Base-by-base conservation (phyloP, 2,329 filamentous ascomycete species). In the Penicillium sp. region DNA sequence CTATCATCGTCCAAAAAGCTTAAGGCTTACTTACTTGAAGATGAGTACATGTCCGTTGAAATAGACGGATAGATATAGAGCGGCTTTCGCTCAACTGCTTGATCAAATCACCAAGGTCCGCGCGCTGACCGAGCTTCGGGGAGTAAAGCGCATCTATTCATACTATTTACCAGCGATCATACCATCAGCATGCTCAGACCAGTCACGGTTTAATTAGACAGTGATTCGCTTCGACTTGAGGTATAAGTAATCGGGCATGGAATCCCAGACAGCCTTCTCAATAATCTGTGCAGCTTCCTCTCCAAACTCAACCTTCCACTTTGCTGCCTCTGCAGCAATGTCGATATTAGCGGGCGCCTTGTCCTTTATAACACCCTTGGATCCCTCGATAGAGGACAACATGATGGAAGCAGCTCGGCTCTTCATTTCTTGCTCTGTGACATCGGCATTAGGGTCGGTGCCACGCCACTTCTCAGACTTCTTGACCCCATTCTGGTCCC, bases 191-290 rank as follows among this genome's bases (percentile, higher is more conserved):
- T 10, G 32, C 9, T 20, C 24, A 22, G 23, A n/a, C n/a, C n/a
- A n/a, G n/a, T 31, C 42, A n/a, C 13, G 18, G 10, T 18, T 41
- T 29, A 52, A 3, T 41, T 29, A 52, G 2, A 42, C 51, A 27
- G 26, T 55, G n/a, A 64, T 32, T 1, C 58, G 47, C 9, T 52
- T 47, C 4, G 51, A 61, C 47, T 57, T 63, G 41, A 73, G 42
- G 49, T 64, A 71, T 49, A 69, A 63, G 55, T 72, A 73, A 42
- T 71, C 67, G 16, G 61, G 57, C 67, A 71, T 69, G 1, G 68
- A 62, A 24, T 58, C 57, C 29, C 49, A 20, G 11, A 68, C 65
- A 20, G 51, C 49, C 36, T 54, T 51, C 45, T 63, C 58, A 29
- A 69, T 39, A 11, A 53, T 24, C n/a, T 26, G 29, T 10, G 55